phyloP scores from a whole-genome alignment of 371 early-diverging fungal species.

The Lichtheimia corymbifera region DNA sequence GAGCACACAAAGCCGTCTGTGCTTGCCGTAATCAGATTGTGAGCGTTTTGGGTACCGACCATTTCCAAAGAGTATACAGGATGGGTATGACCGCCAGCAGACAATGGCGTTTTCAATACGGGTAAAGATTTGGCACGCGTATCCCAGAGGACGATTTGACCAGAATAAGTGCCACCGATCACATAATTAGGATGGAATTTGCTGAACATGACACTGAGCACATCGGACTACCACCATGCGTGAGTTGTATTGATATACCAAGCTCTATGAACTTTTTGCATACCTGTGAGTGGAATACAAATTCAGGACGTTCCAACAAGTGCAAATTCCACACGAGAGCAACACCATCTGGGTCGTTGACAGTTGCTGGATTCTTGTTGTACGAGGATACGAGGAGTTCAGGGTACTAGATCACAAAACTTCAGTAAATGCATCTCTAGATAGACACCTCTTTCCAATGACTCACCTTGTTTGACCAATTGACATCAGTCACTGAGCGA shows the following conservation, averaged over 20 bases:
- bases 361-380: constrained; percentile 83
- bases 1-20: constrained; percentile 95
- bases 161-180: constrained; percentile 95
- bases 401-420: constrained; percentile 58
- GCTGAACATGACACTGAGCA: constrained; percentile 86
- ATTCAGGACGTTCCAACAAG: constrained; percentile 89
- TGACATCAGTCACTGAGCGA: constrained; percentile 86
- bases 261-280: not conserved
- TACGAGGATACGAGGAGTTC: constrained; percentile 88
- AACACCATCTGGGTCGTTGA: constrained; percentile 92
- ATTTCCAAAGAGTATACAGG: constrained; percentile 89
- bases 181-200: constrained; percentile 89
- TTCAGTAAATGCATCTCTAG: not conserved
- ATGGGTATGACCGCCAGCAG: constrained; percentile 94
- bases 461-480: constrained; percentile 87
- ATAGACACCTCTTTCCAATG: not conserved
- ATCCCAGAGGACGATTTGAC: constrained; percentile 97
- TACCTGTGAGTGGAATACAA: constrained; percentile 87
- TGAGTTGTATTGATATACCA: not conserved
- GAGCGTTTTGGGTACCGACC: constrained; percentile 94
- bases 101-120: constrained; percentile 84
- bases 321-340: constrained; percentile 94
- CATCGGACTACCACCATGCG: constrained; percentile 71
- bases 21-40: constrained; percentile 86
- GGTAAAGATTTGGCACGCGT: constrained; percentile 86